Conservation (phyloP, 83 land plant species). For the Picea abies region DNA sequence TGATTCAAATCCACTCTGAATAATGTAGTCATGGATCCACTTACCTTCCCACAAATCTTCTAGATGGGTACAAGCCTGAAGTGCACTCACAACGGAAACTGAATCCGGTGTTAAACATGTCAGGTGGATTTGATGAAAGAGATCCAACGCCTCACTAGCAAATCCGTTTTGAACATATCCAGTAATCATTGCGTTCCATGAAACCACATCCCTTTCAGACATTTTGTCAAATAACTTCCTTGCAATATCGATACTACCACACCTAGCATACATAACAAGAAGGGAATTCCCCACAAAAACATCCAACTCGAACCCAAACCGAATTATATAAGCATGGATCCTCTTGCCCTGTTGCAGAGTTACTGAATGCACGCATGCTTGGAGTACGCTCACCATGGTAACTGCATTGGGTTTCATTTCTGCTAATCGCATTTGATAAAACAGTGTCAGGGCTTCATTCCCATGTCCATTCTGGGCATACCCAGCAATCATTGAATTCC, state of each 20-base stretch:
- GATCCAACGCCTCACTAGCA: slow-evolving; percentile 38
- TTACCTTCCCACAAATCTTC: slow-evolving; percentile 16
- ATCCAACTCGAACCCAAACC: slow-evolving; percentile 30
- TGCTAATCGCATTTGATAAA: slow-evolving; percentile 21
- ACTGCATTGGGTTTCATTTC: slow-evolving; percentile 16
- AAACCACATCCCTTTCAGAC: slow-evolving; percentile 30
- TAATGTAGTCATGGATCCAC: background rate
- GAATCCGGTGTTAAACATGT: slow-evolving; percentile 27
- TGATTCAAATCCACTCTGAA: background rate
- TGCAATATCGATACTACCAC: slow-evolving; percentile 54
- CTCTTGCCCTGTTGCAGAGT: slow-evolving; percentile 38
- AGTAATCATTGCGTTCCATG: slow-evolving; percentile 60
- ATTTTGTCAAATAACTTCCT: slow-evolving; percentile 18
- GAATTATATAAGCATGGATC: slow-evolving; percentile 28
- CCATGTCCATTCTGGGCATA: background rate
- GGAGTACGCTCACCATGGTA: slow-evolving; percentile 37
- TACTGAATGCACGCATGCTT: slow-evolving; percentile 53
- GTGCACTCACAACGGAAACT: slow-evolving; percentile 45
- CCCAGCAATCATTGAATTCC: background rate
- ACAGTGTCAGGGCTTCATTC: background rate
- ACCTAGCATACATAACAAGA: slow-evolving; percentile 69
- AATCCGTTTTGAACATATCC: slow-evolving; percentile 49
- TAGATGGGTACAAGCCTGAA: slow-evolving; percentile 54
- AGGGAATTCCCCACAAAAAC: slow-evolving; percentile 37
- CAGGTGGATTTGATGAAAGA: slow-evolving; percentile 38